Evolutionary conservation across 306 rosid species (phyloP).

Genomic region (Cicer judaicum): DNA sequence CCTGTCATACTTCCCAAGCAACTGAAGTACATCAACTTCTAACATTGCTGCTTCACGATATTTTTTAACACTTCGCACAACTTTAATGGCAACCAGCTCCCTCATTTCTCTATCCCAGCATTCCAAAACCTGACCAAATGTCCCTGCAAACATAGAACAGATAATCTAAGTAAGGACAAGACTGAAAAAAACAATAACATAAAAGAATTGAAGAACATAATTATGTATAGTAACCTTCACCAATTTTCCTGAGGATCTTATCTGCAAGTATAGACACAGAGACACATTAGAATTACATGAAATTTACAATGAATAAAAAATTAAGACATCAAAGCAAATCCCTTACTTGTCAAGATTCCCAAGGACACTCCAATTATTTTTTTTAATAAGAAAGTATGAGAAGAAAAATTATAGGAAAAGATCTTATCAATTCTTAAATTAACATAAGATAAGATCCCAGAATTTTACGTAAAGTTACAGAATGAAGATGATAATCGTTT

Average conservation of each 20-base stretch:
- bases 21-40: constrained; percentile 32
- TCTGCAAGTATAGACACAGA: constrained; percentile 18
- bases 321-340: neutral
- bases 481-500: neutral
- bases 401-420: neutral
- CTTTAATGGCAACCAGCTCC: constrained; percentile 32
- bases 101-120: constrained; percentile 33
- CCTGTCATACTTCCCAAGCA: constrained; percentile 32
- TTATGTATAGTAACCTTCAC: constrained; percentile 21
- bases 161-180: neutral
- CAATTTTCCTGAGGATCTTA: constrained; percentile 29
- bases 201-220: neutral
- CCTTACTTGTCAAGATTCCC: constrained; percentile 4
- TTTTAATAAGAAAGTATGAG: neutral
- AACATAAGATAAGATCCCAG: neutral
- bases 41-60: constrained; percentile 27
- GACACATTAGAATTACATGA: constrained; percentile 8
- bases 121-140: constrained; percentile 36
- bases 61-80: constrained; percentile 29
- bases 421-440: neutral
- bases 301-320: constrained; percentile 5
- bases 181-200: neutral
- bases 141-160: constrained; percentile 28
- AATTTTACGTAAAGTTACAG: neutral
- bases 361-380: neutral